Evolutionary conservation across 169 alveolate genomes (phyloP).

Genomic region (Plasmodium berghei): DNA sequence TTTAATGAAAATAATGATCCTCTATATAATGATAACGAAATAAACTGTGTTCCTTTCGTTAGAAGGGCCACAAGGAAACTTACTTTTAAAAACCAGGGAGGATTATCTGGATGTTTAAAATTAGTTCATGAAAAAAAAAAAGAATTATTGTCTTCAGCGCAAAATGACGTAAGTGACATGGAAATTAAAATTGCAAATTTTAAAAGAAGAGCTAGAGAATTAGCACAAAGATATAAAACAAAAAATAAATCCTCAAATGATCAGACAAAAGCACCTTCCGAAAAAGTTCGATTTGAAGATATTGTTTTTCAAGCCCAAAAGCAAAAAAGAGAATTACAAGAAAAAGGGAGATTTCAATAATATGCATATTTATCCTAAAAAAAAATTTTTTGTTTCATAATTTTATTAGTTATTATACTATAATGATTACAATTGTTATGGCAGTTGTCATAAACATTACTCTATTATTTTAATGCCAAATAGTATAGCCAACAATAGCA

Average conservation of each 20-base stretch:
- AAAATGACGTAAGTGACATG: conserved; percentile 57
- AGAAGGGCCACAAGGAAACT: conserved; percentile 74
- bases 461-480: too few relatives aligned
- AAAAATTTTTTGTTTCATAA: too few relatives aligned
- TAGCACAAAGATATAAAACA: conserved; percentile 72
- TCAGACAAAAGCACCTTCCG: conserved; percentile 5
- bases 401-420: too few relatives aligned
- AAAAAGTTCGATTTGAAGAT: conserved; percentile 58
- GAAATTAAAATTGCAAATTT: conserved; percentile 75
- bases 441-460: too few relatives aligned
- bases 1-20: conserved; percentile 2
- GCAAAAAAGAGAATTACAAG: conserved; percentile 18
- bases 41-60: conserved; percentile 50
- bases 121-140: conserved; percentile 58
- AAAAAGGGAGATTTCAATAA: not conserved
- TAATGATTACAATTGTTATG: too few relatives aligned
- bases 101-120: conserved; percentile 68
- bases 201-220: conserved; percentile 77
- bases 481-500: too few relatives aligned
- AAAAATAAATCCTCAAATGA: conserved; percentile 18
- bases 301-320: conserved; percentile 45
- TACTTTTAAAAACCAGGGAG: conserved; percentile 68
- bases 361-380: too few relatives aligned
- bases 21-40: conserved; percentile 29
- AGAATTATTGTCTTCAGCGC: conserved; percentile 51